Base-by-base conservation (phyloP, 1,139 yeast species). In the Dujonia santamariae region DNA sequence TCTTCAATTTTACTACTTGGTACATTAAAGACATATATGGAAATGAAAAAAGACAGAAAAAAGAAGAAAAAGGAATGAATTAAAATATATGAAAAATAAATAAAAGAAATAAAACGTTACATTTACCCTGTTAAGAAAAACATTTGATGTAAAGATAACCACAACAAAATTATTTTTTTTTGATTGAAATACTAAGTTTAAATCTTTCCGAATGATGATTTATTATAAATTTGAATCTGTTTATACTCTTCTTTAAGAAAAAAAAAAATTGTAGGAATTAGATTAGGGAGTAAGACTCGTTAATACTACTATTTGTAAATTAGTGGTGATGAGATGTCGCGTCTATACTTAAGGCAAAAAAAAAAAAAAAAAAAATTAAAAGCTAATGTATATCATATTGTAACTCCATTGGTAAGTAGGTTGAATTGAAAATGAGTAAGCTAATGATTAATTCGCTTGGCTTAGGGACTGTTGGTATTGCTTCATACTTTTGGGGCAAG, bases 1-100 rank as follows among this genome's bases (percentile, higher is more conserved):
- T 62, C 75, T 1, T 75, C 92, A 14, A 90, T 92, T n/a, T 55
- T 82, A 15, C 29, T 72, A 1, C 55, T 85, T 47, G 88, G 90
- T 0, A 44, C 75, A 1, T 32, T 80, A 30, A 65, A 57, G 43
- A 45, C 57, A 19, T 19, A 61, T 9, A 48, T 46, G 34, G 63
- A 55, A 16, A 36, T 46, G 31, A 58, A 51, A 35, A 34, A 37
- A 25, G 44, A 45, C 19, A 42, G 34, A 36, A 38, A 34, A 32
- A 27, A 35, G 30, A 31, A 30, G 27, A 17, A 30, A 26, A 19
- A 32, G 27, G 42, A 39, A 15, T 11, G 27, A 18, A 15, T 29
- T 6, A 37, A 39, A 15, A 17, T 24, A 16, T 9, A 29, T n/a
- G 16, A n/a, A 21, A 19, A 28, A 9, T 24, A 14, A 22, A 32